phyloP scores from a whole-genome alignment of 495 filamentous ascomycete species.

The Tuber umbilicatum region DNA sequence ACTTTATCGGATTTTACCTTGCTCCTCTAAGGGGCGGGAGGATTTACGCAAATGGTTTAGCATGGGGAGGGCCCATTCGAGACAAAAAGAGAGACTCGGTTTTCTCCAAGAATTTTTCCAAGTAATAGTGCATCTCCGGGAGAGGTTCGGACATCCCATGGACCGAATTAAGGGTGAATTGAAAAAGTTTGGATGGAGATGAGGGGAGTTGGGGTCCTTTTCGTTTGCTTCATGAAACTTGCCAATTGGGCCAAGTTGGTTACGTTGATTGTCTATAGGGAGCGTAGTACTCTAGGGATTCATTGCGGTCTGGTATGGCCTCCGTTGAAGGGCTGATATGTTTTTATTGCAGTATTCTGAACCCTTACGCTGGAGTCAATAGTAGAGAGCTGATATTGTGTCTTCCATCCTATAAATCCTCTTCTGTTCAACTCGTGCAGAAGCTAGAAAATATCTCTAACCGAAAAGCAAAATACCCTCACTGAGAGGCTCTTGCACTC shows the following conservation, averaged over 20 bases:
- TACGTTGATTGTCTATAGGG: neutral
- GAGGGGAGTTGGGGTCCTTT: neutral
- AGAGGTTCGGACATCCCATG: neutral
- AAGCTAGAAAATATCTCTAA: neutral
- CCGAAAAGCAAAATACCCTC: neutral
- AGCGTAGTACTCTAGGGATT: neutral
- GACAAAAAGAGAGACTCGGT: neutral
- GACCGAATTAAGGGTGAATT: neutral
- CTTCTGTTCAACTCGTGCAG: neutral
- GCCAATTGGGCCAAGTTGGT: neutral
- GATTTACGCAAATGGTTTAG: accelerated
- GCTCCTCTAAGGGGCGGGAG: neutral
- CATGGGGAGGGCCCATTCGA: neutral
- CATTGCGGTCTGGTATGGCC: neutral
- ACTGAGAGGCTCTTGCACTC: neutral
- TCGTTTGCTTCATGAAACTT: neutral
- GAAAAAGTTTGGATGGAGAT: neutral
- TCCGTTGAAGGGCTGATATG: neutral
- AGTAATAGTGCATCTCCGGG: neutral
- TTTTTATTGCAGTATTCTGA: neutral
- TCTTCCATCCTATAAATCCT: neutral
- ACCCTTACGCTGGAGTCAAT: neutral
- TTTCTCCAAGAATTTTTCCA: neutral
- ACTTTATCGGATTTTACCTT: neutral
- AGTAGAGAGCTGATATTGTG: neutral